A percentile compares a stretch with the other conserved stretches of the same genome.
These are phyloP conservation scores for Fusarium musae DNA, from an alignment of 2,329 filamentous ascomycete species.

Conservation along the genomic window DNA sequence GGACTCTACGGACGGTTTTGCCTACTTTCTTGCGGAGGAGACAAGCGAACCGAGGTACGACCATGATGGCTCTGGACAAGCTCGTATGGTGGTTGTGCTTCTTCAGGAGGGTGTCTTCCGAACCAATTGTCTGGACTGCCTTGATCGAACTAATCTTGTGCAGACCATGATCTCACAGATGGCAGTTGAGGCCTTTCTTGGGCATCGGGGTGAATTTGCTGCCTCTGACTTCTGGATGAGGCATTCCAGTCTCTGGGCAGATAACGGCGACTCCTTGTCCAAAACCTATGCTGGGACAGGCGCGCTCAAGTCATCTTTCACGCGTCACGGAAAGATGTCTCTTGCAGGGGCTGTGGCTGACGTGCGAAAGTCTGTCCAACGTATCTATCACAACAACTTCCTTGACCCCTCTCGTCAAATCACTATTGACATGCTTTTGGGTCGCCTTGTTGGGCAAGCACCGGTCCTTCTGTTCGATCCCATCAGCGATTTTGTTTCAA, in stretches of 20 bases:
- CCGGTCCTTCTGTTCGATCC: conserved; percentile 92
- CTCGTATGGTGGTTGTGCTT: conserved; percentile 74
- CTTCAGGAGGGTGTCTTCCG: conserved; percentile 97
- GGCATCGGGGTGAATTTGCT: conserved; percentile 75
- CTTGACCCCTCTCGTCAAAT: conserved; percentile 92
- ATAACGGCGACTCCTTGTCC: conserved; percentile 93
- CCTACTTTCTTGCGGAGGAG: conserved; percentile 89
- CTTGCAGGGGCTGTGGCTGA: conserved; percentile 94
- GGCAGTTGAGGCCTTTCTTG: conserved; percentile 86
- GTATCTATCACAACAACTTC: conserved; percentile 98
- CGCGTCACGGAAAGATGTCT: conserved; percentile 94
- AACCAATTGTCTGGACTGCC: conserved; percentile 94
- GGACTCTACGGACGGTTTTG: conserved; percentile 84
- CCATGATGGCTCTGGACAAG: conserved; percentile 50
- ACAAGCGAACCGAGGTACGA: conserved; percentile 63
- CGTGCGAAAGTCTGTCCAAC: conserved; percentile 90
- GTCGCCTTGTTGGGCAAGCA: conserved; percentile 82
- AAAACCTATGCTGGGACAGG: conserved; percentile 97
- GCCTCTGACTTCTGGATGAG: conserved; percentile 88
- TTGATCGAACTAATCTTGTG: conserved; percentile 95
- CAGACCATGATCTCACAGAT: conserved; percentile 96
- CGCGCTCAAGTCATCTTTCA: conserved; percentile 94
- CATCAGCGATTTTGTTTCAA: conserved; percentile 88
- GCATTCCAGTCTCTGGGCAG: conserved; percentile 94
- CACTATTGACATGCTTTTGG: conserved; percentile 93